Conservation (phyloP, 805 yeast species). For the Metschnikowia peoriensis region DNA sequence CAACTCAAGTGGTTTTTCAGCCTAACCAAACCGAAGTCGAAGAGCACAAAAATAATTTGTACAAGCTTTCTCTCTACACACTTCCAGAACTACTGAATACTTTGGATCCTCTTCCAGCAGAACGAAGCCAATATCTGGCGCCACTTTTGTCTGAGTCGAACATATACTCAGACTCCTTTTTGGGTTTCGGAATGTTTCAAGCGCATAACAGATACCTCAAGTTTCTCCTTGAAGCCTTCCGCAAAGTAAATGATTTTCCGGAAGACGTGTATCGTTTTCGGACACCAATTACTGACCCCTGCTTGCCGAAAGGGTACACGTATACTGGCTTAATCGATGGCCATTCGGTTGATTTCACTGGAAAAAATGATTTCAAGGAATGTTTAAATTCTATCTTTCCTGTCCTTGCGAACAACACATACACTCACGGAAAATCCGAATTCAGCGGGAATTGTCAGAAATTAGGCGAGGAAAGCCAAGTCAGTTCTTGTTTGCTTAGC, state of each 20-base stretch:
- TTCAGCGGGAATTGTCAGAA: conserved; percentile 30
- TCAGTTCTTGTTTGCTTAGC: conserved; percentile 49
- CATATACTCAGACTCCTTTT: conserved; percentile 54
- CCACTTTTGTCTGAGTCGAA: conserved; percentile 32
- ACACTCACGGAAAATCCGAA: conserved; percentile 20
- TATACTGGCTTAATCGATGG: conserved; percentile 24
- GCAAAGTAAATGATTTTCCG: conserved; percentile 16
- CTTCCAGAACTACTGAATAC: conserved; percentile 23
- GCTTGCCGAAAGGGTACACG: conserved; percentile 50
- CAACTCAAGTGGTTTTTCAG: conserved; percentile 62
- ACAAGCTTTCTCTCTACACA: conserved; percentile 42
- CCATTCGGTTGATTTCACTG: conserved; percentile 40
- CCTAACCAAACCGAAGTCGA: conserved; percentile 48
- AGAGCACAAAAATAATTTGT: conserved; percentile 47
- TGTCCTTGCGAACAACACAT: conserved; percentile 36
- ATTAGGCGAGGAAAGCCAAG: conserved; percentile 28
- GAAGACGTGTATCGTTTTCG: conserved; percentile 17
- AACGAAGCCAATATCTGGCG: background rate
- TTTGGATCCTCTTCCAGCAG: background rate
- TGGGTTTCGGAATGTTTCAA: conserved; percentile 61
- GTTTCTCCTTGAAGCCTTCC: conserved; percentile 27
- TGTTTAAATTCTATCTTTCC: conserved; percentile 51
- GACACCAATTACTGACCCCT: conserved; percentile 50
- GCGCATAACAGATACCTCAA: conserved; percentile 49
- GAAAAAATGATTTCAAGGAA: conserved; percentile 49